Base-by-base conservation (phyloP, 2,329 filamentous ascomycete genomes). In the Cladosporium phlei region DNA sequence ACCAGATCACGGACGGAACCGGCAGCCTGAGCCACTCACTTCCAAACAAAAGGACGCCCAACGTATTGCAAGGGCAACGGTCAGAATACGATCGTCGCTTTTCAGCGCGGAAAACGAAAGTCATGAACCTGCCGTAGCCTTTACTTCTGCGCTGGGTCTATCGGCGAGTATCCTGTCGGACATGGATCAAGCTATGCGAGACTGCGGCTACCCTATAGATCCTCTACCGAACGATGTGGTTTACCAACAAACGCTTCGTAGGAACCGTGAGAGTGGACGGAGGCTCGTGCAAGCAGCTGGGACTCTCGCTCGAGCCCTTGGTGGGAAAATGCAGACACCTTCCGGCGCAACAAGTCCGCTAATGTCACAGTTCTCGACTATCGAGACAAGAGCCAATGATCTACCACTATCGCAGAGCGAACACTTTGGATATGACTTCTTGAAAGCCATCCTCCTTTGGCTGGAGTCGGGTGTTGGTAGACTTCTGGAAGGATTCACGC, bases 231-330 rank as follows among this genome's bases (percentile, higher is more conserved):
- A 77, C 17, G 72, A 77, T 29, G 73, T 83, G 9, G 59, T 65
- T 9, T 59, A 77, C 5, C 78, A 83, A 54, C 75, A 77, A 53
- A 74, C 73, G 7, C 66, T 82, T 19, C 75, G 79, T 24, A 70
- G 71, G 22, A 71, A 76, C 52, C 75, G 80, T 29, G 75, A 78
- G 51, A 69, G 76, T 14, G 69, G 73, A 24, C 75, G 77, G 59
- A 72, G 79, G 47, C 83, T 83, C 57, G 74, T 82, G 2, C 81
- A 83, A 62, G 79, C 78, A 33, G 70, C 77, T 28, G 81, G 79
- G 20, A 78, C 75, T 3, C 62, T 83, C 14, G 69, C 78, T 12
- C 68, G 74, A 40, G 71, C 73, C 1, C 65, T 84, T n/a, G 78
- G 76, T 17, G 77, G 76, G 1, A 69, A 67, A 50, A 56, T 78